Base-by-base conservation (phyloP, 2,329 filamentous ascomycete species). In the Phaeosphaeria sp. region DNA sequence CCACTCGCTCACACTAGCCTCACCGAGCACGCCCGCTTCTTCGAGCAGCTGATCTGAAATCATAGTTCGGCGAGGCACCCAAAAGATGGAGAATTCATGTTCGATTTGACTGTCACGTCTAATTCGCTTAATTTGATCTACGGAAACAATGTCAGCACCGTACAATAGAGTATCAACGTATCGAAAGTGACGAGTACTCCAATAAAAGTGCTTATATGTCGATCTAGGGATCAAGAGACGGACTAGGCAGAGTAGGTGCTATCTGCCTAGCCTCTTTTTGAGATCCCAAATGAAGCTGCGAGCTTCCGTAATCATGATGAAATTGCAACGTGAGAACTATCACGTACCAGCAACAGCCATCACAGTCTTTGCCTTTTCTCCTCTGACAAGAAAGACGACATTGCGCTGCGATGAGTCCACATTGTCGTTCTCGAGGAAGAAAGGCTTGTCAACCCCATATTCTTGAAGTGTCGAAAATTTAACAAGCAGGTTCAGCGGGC, bases 361-460 rank as follows among this genome's bases (percentile, higher is more conserved):
- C 54, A 93, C 90, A 73, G 95, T 90, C 64, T 87, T 90, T 55
- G 91, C 89, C 76, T 92, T 94, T 80, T 98, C 95, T 62, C 93
- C 94, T 72, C 93, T 87, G 18, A 93, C 91, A 67, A 99, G 87
- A 80, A 98, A 99, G 66, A 99, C 87, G 62, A 99, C 88, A 83
- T 97, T 99, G 73, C 91, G 89, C 80, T 98, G 95, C 72, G 90
- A 96, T 18, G 92, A 91, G 78, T 98, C 94, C 77, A 93, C 89
- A 79, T 99, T 98, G 73, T 90, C 87, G 79, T 97, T 98, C 78
- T 99, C 95, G 47, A 99, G 84, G 73, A 97, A 90, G 82, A 98
- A 99, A 66, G 97, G 92, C 78, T 96, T 96, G 78, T 98, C 93
- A 67, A 99, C 93, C 27, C 96, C 96, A 81, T 98, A 97, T 73